Conservation (phyloP, 495 filamentous ascomycete species). For the Penicillium canariense region DNA sequence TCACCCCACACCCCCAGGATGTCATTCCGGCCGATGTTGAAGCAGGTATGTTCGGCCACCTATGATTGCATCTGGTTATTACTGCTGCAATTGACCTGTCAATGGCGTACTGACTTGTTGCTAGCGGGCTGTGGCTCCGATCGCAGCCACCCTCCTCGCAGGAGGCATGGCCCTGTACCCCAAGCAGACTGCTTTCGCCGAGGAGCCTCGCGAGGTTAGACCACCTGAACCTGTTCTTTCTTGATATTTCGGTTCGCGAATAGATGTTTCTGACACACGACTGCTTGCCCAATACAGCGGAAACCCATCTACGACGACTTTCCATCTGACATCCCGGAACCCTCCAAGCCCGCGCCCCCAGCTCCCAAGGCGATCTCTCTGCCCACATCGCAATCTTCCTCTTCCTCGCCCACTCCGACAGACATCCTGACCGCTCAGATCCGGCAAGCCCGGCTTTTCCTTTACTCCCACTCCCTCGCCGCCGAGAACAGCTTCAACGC, state of each 20-base stretch:
- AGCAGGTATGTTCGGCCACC: constrained; percentile 34
- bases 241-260: not conserved
- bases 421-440: constrained; percentile 87
- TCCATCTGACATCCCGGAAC: constrained; percentile 37
- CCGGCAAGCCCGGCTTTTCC: constrained; percentile 71
- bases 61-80: constrained; percentile 7
- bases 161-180: constrained; percentile 55
- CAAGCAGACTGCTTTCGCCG: constrained; percentile 53
- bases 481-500: constrained; percentile 77
- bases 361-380: constrained; percentile 20
- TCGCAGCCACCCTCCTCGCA: constrained; percentile 52
- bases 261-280: constrained; percentile 22
- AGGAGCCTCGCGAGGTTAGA: constrained; percentile 46
- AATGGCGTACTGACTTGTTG: constrained; percentile 27
- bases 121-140: constrained; percentile 57
- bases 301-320: constrained; percentile 90
- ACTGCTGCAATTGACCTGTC: constrained; percentile 33
- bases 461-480: constrained; percentile 67
- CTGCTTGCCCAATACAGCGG: constrained; percentile 44
- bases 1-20: constrained; percentile 33
- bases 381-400: constrained; percentile 24
- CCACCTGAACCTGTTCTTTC: constrained; percentile 1
- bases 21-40: constrained; percentile 49
- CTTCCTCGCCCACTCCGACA: constrained; percentile 72
- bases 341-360: constrained; percentile 37